A percentile compares a stretch with the other conserved stretches of the same genome.
Evolutionary conservation across 352 stramenopile species (phyloP).

Genomic region (Phytophthora citricola): DNA sequence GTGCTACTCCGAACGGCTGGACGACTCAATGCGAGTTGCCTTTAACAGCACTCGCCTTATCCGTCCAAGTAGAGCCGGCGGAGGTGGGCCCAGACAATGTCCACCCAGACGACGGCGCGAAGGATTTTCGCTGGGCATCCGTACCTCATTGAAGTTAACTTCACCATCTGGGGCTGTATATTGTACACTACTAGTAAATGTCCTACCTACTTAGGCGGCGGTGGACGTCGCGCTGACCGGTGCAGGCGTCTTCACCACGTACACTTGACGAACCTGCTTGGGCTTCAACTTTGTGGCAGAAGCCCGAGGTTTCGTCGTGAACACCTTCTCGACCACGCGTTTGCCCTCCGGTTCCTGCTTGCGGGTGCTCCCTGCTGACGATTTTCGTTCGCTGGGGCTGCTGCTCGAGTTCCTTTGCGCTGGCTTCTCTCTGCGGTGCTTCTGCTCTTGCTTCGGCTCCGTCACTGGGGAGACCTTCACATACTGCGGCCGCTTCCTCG

Average conservation of each 20-base stretch:
- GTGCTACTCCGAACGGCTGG: conserved; percentile 10
- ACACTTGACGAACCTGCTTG: conserved; percentile 39
- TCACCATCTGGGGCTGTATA: conserved; percentile 20
- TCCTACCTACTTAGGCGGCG: conserved; percentile 22
- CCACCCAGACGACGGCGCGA: conserved; percentile 16
- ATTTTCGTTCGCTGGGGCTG: conserved; percentile 14
- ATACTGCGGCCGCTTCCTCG: conserved; percentile 17
- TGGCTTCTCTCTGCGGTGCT: conserved; percentile 6
- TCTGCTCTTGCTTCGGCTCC: conserved; percentile 10
- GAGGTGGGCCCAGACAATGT: conserved; percentile 1
- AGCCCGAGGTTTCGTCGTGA: conserved; percentile 1
- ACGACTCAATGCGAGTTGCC: background rate
- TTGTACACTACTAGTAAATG: conserved; percentile 11
- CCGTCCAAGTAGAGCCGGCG: conserved; percentile 12
- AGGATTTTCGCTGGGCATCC: conserved; percentile 19
- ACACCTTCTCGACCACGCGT: conserved; percentile 5
- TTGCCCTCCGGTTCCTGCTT: conserved; percentile 13
- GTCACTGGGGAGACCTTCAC: conserved; percentile 4
- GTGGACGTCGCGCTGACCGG: conserved; percentile 22
- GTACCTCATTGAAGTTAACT: conserved; percentile 29
- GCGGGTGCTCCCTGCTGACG: background rate
- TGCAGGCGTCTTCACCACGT: conserved; percentile 45
- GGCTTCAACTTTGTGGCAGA: conserved; percentile 7
- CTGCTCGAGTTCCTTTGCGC: conserved; percentile 1
- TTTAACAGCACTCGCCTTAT: background rate